Percentiles rank a stretch among this genome's conserved stretches.
Conservation (phyloP, 495 filamentous ascomycete genomes). For the Barbatosphaeria neglecta region DNA sequence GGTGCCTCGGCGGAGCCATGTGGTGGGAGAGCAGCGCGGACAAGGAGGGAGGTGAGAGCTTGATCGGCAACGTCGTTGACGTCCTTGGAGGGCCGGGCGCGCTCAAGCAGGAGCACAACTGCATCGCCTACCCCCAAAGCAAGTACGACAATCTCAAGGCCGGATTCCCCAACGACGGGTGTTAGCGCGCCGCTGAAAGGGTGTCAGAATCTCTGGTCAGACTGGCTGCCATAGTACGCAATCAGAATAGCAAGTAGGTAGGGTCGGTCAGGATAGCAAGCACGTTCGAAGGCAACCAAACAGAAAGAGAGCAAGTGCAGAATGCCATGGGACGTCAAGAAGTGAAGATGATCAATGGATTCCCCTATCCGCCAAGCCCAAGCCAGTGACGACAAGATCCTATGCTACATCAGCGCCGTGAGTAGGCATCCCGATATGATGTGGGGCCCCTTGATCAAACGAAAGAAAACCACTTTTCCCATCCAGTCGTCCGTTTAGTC, state of each 20-base stretch:
- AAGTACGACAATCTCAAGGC: constrained; percentile 71
- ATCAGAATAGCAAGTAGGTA: not conserved
- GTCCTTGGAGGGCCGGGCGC: constrained; percentile 35
- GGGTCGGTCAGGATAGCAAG: not conserved
- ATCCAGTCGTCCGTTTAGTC: constrained; percentile 12
- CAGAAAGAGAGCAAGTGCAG: not conserved
- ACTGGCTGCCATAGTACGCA: no score
- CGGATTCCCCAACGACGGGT: constrained; percentile 37
- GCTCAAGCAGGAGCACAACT: constrained; percentile 55
- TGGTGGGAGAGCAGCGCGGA: constrained; percentile 94
- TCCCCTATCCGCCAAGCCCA: constrained; percentile 4
- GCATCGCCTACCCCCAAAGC: constrained; percentile 55
- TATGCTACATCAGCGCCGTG: constrained; percentile 7
- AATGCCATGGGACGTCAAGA: not conserved
- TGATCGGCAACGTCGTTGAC: constrained; percentile 60
- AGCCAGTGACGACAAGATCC: not conserved
- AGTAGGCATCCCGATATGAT: constrained; percentile 1
- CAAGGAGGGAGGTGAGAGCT: constrained; percentile 49
- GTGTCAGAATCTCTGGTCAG: not conserved
- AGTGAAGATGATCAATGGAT: not conserved
- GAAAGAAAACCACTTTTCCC: constrained; percentile 11
- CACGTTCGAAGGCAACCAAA: not conserved
- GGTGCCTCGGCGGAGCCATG: constrained; percentile 74
- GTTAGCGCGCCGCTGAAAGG: no score
- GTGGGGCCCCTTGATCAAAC: constrained; percentile 15